Evolutionary conservation across 306 rosid species (phyloP).

Genomic region (Sphenostylis stenocarpa): DNA sequence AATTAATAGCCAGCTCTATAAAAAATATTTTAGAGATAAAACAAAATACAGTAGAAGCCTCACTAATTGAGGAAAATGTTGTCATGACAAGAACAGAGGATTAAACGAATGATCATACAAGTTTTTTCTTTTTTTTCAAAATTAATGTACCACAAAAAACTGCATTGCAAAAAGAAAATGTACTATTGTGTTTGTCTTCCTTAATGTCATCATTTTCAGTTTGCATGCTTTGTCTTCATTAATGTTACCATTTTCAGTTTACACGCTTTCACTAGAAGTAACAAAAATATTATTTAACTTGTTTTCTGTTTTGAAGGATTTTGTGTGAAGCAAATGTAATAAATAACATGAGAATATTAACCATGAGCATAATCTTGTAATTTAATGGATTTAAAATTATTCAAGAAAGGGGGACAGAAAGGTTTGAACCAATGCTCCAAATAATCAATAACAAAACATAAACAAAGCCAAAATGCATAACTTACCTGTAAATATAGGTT

Average conservation of each 20-base stretch:
- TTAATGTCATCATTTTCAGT: background rate
- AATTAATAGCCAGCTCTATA: background rate
- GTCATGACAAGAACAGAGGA: background rate
- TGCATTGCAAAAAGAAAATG: background rate
- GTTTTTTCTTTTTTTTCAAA: background rate
- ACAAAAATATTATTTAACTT: background rate
- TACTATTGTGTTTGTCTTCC: background rate
- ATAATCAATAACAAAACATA: conserved; percentile 24
- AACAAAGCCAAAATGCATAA: background rate
- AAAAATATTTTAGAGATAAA: background rate
- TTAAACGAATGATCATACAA: background rate
- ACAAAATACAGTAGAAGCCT: background rate
- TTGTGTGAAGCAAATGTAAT: background rate
- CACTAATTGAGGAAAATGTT: background rate
- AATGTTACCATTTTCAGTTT: background rate
- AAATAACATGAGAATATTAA: background rate
- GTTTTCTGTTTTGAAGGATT: background rate
- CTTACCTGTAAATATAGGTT: conserved; percentile 75
- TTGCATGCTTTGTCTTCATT: background rate
- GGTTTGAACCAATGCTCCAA: background rate
- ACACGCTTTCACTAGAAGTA: background rate
- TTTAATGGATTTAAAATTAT: background rate
- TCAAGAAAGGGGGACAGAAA: background rate
- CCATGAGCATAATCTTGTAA: background rate
- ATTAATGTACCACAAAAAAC: background rate